Conservation (phyloP, 306 rosid species). For the Cucurbita moschata region DNA sequence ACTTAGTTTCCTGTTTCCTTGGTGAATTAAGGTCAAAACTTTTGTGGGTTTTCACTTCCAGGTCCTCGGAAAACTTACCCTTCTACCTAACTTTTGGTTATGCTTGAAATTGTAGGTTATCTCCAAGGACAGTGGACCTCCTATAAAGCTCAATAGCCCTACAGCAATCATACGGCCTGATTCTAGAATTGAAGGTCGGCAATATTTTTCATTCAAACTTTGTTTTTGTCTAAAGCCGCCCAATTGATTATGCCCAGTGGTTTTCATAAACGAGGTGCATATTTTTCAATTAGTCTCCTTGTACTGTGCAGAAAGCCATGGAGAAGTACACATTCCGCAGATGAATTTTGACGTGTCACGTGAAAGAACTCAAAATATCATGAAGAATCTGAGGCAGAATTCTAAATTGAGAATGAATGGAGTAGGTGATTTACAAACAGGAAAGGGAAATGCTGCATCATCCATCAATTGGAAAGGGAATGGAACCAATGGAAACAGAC, state of each 20-base stretch:
- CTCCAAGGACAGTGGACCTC: slow-evolving; percentile 48
- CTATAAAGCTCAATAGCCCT: slow-evolving; percentile 13
- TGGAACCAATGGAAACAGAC: slow-evolving; percentile 14
- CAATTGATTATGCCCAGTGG: not conserved
- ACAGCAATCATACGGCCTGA: slow-evolving; percentile 11
- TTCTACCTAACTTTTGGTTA: not conserved
- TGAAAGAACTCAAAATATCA: slow-evolving; percentile 37
- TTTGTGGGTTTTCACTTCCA: too few relatives aligned
- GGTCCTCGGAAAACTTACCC: too few relatives aligned
- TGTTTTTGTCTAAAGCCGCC: not conserved
- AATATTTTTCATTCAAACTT: not conserved
- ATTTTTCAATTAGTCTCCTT: not conserved
- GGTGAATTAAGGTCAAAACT: too few relatives aligned
- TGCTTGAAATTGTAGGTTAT: slow-evolving; percentile 39
- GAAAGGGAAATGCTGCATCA: slow-evolving; percentile 5
- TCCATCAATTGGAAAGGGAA: slow-evolving; percentile 9
- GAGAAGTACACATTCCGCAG: slow-evolving; percentile 8
- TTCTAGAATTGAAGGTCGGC: slow-evolving; percentile 23
- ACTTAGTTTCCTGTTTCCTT: too few relatives aligned
- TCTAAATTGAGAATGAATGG: slow-evolving; percentile 12
- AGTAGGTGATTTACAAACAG: slow-evolving; percentile 10
- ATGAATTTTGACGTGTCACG: slow-evolving; percentile 12
- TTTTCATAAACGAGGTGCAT: not conserved
- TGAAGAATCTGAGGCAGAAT: slow-evolving; percentile 19
- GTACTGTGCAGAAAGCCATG: slow-evolving; percentile 24